A percentile compares a stretch with the other conserved stretches of the same genome.
Evolutionary conservation across 169 alveolate genomes (phyloP).

Genomic region (Fabrea salina): DNA sequence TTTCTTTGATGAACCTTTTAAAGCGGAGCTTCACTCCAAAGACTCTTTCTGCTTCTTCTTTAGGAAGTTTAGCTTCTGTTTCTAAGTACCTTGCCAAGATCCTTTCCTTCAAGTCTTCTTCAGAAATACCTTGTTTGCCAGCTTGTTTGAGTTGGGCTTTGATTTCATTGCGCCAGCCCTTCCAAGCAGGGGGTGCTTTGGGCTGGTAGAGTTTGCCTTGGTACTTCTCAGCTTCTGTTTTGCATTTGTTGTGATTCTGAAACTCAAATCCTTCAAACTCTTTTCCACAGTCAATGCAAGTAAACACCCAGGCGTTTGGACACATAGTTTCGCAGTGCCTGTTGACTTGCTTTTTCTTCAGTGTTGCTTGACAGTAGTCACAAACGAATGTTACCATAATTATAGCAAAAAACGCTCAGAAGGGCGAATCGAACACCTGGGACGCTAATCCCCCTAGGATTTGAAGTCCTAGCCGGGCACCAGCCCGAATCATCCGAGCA

Average conservation of each 20-base stretch:
- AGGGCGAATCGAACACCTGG: conserved; percentile 86
- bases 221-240: conserved; percentile 65
- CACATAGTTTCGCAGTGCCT: conserved; percentile 61
- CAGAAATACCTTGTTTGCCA: neutral
- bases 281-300: conserved; percentile 72
- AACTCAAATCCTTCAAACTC: conserved; percentile 66
- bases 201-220: conserved; percentile 50
- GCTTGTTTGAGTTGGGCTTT: neutral
- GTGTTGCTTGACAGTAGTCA: conserved; percentile 65
- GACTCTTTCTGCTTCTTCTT: neutral
- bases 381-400: conserved; percentile 73
- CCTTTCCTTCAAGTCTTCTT: neutral
- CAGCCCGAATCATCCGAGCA: conserved; percentile 79
- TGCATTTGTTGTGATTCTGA: conserved; percentile 61
- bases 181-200: conserved; percentile 27
- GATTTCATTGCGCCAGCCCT: conserved; percentile 23
- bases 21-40: neutral
- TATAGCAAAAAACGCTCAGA: conserved; percentile 63
- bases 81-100: neutral
- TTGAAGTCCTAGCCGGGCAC: conserved; percentile 82
- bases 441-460: conserved; percentile 81
- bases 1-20: neutral
- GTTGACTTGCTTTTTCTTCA: conserved; percentile 68
- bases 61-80: neutral
- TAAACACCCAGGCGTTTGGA: conserved; percentile 68